Percentiles rank a stretch among this genome's conserved stretches.
These are phyloP conservation scores for Ophiostoma ulmi DNA, from an alignment of 2,329 filamentous ascomycete species.

Conservation along the genomic window DNA sequence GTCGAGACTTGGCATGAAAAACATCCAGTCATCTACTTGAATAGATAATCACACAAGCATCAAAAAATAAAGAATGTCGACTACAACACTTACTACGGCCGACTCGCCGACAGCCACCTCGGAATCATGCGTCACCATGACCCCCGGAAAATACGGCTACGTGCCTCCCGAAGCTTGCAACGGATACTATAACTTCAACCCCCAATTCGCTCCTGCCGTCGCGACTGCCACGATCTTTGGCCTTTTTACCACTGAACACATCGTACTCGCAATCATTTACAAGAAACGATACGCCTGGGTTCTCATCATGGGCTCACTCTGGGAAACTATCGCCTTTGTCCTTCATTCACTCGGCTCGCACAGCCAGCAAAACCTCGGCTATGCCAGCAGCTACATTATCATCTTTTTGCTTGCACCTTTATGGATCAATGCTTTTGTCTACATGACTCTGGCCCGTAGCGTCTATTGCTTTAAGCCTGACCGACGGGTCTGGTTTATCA, in stretches of 20 bases:
- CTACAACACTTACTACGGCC: not conserved
- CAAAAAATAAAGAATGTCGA: constrained; percentile 4
- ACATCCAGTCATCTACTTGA: too few species aligned
- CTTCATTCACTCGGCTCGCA: constrained; percentile 36
- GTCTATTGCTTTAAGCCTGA: constrained; percentile 39
- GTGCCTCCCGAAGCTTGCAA: constrained; percentile 32
- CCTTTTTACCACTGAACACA: constrained; percentile 28
- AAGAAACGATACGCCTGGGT: constrained; percentile 27
- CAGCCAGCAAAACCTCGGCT: constrained; percentile 37
- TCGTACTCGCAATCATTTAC: constrained; percentile 13
- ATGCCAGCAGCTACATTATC: constrained; percentile 34
- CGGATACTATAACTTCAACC: constrained; percentile 32
- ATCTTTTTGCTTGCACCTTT: constrained; percentile 42
- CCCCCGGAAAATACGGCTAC: constrained; percentile 29
- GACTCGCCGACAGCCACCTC: constrained; percentile 13
- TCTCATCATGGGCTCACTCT: constrained; percentile 38
- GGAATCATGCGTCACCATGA: constrained; percentile 18
- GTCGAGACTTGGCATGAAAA: not conserved
- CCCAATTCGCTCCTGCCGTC: constrained; percentile 30
- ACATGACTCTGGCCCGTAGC: constrained; percentile 42
- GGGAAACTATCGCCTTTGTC: constrained; percentile 39
- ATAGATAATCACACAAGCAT: not conserved
- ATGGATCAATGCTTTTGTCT: constrained; percentile 44
- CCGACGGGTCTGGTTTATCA: constrained; percentile 31
- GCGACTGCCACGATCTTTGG: constrained; percentile 31